These are phyloP conservation scores for Phaeotremella skinneri DNA, from an alignment of 768 basidiomycete genomes.

Conservation along the genomic window DNA sequence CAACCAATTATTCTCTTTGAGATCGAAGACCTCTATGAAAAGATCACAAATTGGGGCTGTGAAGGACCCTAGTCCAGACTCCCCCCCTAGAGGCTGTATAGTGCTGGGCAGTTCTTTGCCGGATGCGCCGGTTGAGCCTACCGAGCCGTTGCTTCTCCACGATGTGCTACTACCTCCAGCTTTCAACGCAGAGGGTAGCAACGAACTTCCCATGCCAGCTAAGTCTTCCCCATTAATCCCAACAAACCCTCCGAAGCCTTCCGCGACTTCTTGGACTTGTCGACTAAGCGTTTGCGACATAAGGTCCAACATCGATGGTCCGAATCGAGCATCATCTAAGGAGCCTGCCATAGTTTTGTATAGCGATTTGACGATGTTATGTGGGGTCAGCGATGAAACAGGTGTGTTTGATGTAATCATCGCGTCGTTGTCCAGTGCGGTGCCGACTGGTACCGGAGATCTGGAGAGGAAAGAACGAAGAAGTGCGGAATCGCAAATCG, in stretches of 20 bases:
- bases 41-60: conserved; percentile 92
- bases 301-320: conserved; percentile 55
- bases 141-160: conserved; percentile 11
- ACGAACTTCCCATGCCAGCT: conserved; percentile 12
- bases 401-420: conserved; percentile 8
- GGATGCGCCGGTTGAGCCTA: not conserved
- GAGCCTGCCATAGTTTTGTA: conserved; percentile 90
- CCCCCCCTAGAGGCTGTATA: conserved; percentile 69
- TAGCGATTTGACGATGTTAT: conserved; percentile 74
- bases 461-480: conserved; percentile 60
- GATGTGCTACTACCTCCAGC: conserved; percentile 14
- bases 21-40: conserved; percentile 86
- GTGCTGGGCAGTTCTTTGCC: not conserved
- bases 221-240: conserved; percentile 25
- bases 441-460: conserved; percentile 17
- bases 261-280: conserved; percentile 33
- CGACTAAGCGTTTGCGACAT: conserved; percentile 35
- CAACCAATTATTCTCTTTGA: conserved; percentile 95
- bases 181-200: conserved; percentile 24
- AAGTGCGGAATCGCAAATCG: conserved; percentile 65
- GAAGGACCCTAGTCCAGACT: conserved; percentile 83
- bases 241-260: conserved; percentile 32
- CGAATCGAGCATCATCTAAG: conserved; percentile 96
- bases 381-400: conserved; percentile 25
- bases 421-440: conserved; percentile 3